Evolutionary conservation across 768 basidiomycete species (phyloP), one percentile per base, ranked within the genome.

Genomic region (Rhodotorula graminis): DNA sequence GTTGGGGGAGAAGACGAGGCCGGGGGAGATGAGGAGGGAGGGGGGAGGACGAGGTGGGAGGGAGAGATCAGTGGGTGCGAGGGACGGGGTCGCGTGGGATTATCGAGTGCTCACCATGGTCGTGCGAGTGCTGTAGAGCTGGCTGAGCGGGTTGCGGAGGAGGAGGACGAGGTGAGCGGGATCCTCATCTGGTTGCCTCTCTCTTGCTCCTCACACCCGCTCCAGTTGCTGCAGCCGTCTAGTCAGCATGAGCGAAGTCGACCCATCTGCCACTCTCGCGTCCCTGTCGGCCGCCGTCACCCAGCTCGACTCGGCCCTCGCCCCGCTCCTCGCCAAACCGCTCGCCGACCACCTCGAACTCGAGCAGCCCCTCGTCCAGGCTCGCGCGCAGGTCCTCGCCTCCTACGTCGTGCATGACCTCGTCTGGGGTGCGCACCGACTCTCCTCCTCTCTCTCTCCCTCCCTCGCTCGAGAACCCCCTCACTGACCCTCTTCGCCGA

Each of bases 321-420:
- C 87, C 25, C 87, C 89, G 14, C 82, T 93, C 19, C 84, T 92
- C 56, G 80, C 88, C 0, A 85, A 88, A 70, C 84, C 89, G 5
- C 84, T 93, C 23, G 85, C 88, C 11, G 89, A 91, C 75, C 46
- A 62, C 37, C 31, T 71, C 62, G 86, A 87, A 0, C 78, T 88
- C 25, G 83, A 92, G 37, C 87, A 90, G 71, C 86, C 87, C 14
- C 83, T 93, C 31, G 88, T 91, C 70, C 89, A 91, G 77, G 91
- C 91, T 37, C 91, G 92, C 80, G 81, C 92, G 6, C 89, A 93
- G 73, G 88, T 88, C 11, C 83, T 87, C 49, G 78, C 93, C 56
- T 90, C 90, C n/a, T 93, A 93, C 81, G 84, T 91, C 44, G 84
- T 89, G 7, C 91, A 93, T 78, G 91, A 92, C 80, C 84, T 93